Percentiles rank a stretch among this genome's conserved stretches.
Conservation (phyloP, 371 early-diverging fungal genomes). For the Vairimorpha necatrix region DNA sequence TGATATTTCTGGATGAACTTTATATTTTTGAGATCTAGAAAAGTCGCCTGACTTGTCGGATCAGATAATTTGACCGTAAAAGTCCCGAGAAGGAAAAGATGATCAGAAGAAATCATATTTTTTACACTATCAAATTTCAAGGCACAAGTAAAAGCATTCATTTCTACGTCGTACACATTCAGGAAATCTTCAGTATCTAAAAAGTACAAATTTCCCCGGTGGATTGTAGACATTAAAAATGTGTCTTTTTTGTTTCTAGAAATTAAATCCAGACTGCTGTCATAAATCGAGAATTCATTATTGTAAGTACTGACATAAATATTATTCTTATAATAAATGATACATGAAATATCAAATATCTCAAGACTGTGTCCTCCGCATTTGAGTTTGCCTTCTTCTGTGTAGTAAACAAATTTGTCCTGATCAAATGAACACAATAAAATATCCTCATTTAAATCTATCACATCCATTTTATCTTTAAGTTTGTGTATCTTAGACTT, state of each 20-base stretch:
- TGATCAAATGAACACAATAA: background rate
- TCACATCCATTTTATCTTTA: background rate
- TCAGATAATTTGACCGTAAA: background rate
- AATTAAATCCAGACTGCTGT: background rate
- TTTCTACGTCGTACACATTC: background rate
- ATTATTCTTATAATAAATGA: background rate
- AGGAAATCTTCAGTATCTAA: background rate
- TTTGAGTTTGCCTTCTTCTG: background rate
- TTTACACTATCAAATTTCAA: background rate
- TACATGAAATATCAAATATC: background rate
- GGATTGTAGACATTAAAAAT: background rate
- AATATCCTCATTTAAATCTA: background rate
- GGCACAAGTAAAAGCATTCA: background rate
- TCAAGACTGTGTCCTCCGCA: background rate
- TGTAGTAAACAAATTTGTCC: constrained; percentile 1
- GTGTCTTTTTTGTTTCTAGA: background rate
- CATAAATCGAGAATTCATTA: background rate
- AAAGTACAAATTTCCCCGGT: background rate
- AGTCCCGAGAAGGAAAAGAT: background rate
- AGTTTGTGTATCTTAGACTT: background rate
- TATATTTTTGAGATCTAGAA: background rate
- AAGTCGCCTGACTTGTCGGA: background rate
- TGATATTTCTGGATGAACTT: background rate
- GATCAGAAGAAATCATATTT: background rate
- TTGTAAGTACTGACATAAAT: background rate